Evolutionary conservation across 2,329 filamentous ascomycete genomes (phyloP), one percentile per base, ranked within the genome.

Genomic region (Tolypocladium sp.): DNA sequence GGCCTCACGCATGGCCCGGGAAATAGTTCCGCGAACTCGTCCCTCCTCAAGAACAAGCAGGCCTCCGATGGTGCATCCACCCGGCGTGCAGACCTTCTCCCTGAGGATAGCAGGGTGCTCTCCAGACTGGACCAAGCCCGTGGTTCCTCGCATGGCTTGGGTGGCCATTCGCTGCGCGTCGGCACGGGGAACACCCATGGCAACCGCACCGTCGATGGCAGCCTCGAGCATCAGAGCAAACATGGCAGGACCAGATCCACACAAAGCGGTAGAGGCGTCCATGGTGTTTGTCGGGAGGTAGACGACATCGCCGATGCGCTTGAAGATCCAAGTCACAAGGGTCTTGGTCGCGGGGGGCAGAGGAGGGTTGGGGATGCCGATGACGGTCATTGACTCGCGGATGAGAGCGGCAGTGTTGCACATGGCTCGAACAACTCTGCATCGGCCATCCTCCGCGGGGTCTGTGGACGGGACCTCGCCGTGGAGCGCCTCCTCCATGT

Each of bases 321-420:
- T 83, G 78, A 93, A 93, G 67, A 92, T 89, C 86, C 88, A 92
- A 37, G 82, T 85, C 22, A 91, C 82, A 13, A 92, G 79, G 61
- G 68, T 73, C 53, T 82, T 76, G 37, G 80, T 79, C 22, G 77
- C 73, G 1, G 78, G 69, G 6, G 81, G 77, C 17, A 90, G 76
- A 3, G 85, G 80, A 10, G 86, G 83, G 10, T 76, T 78, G 8
- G 81, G 78, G 53, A 81, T 85, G 55, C 84, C 86, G 64, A 96
- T 88, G 58, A 94, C 85, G 4, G 88, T 93, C 89, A 94, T 94
- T 65, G 84, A 87, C 73, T 95, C 87, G 54, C 90, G 78, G 60
- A 95, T 88, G 55, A 90, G 81, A 33, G 87, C 86, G 13, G 91
- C 90, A 0, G 89, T 92, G 76, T 95, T 95, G 65, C 91, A 91